A percentile compares a stretch with the other conserved stretches of the same genome.
Evolutionary conservation across 345 rosid genomes (phyloP).

Genomic region (Garcia nutans): DNA sequence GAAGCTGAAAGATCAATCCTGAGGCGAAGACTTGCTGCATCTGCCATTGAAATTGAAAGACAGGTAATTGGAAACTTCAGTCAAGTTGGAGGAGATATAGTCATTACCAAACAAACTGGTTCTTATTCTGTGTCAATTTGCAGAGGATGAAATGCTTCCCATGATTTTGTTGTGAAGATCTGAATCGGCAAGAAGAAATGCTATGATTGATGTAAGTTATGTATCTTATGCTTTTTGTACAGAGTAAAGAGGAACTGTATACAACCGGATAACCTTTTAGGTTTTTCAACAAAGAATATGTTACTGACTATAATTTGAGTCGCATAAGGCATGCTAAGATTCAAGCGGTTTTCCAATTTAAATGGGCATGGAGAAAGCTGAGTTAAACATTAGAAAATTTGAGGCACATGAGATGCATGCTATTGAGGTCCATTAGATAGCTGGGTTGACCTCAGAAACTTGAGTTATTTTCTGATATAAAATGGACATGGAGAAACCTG

Average conservation of each 20-base stretch:
- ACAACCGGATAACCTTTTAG: neutral
- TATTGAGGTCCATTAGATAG: neutral
- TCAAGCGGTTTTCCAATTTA: neutral
- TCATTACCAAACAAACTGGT: neutral
- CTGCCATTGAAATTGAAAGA: constrained; percentile 82
- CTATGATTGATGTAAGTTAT: constrained; percentile 9
- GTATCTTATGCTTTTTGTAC: constrained; percentile 5
- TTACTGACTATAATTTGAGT: neutral
- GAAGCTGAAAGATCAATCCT: constrained; percentile 58
- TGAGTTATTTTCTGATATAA: neutral
- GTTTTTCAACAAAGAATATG: neutral
- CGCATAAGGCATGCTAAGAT: too few relatives aligned
- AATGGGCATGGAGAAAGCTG: neutral
- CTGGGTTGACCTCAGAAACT: neutral
- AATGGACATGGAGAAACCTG: constrained; percentile 7
- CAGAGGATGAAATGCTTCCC: constrained; percentile 99
- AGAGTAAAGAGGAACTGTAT: neutral
- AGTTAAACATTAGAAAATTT: neutral
- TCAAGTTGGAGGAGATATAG: neutral
- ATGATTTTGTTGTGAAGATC: constrained; percentile 32
- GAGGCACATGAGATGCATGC: neutral
- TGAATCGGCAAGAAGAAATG: constrained; percentile 13
- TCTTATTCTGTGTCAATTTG: constrained; percentile 34
- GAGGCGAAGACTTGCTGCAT: constrained; percentile 74
- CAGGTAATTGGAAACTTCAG: constrained; percentile 52